A percentile compares a stretch with the other conserved stretches of the same genome.
Evolutionary conservation across 148 eudicot genomes (phyloP).

Genomic region (Camellia japonica): DNA sequence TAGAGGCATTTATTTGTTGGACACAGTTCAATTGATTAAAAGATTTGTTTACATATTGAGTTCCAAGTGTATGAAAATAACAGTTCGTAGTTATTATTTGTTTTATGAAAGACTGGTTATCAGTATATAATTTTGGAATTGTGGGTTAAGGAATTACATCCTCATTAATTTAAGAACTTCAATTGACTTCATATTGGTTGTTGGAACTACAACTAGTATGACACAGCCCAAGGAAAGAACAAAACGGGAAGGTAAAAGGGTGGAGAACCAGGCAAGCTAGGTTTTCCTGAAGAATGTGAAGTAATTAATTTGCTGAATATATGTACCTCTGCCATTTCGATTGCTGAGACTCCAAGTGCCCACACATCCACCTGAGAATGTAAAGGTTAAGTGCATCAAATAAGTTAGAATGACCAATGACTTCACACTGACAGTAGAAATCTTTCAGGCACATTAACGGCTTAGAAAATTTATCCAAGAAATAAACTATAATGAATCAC

Average conservation of each 20-base stretch:
- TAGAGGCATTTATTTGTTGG: no score
- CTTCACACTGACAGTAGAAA: background rate
- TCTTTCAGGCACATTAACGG: background rate
- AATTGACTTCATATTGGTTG: background rate
- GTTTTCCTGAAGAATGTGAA: conserved; percentile 5
- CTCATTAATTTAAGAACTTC: background rate
- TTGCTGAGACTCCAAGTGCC: conserved; percentile 99
- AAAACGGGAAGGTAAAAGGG: background rate
- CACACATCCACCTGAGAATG: conserved; percentile 88
- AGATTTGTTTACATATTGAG: no score
- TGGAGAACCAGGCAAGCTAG: conserved; percentile 5
- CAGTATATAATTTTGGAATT: no score
- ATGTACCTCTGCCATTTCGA: conserved; percentile 99
- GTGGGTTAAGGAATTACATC: no score
- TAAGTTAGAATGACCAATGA: background rate
- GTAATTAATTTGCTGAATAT: background rate
- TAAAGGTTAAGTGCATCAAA: conserved; percentile 4
- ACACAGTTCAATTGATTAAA: no score
- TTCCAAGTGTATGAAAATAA: no score
- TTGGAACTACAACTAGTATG: no score
- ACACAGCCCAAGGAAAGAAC: background rate
- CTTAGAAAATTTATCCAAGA: background rate
- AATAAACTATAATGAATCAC: background rate
- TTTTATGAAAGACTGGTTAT: no score
- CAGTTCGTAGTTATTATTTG: no score